phyloP scores from a whole-genome alignment of 169 alveolate species.

The Plasmodium billcollinsi region DNA sequence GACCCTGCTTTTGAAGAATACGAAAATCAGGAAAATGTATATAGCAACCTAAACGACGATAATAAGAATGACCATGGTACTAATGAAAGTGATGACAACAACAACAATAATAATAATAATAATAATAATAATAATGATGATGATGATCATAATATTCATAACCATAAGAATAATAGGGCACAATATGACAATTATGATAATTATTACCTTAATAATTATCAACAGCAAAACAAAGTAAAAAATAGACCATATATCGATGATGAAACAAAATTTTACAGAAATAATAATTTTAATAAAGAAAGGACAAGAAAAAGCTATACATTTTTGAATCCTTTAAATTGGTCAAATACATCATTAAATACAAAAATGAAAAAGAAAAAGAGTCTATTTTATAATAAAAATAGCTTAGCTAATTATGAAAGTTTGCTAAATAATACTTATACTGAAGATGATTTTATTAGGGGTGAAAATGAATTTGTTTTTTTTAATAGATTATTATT shows the following conservation, averaged over 20 bases:
- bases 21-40: neutral
- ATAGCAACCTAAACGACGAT: neutral
- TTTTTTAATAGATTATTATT: constrained; percentile 59
- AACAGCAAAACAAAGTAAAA: no score
- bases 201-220: no score
- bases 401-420: constrained; percentile 29
- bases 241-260: neutral
- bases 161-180: no score
- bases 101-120: neutral
- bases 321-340: constrained; percentile 18
- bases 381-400: constrained; percentile 6
- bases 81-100: neutral
- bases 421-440: constrained; percentile 12
- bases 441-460: constrained; percentile 50
- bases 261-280: neutral
- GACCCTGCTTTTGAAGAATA: neutral
- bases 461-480: constrained; percentile 72
- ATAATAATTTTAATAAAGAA: neutral
- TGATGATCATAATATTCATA: no score
- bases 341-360: constrained; percentile 58
- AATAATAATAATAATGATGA: neutral
- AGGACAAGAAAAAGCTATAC: neutral
- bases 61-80: neutral
- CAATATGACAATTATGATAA: no score
- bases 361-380: constrained; percentile 23